Percentiles rank a stretch among this genome's conserved stretches.
Evolutionary conservation across 345 rosid genomes (phyloP).

Genomic region (Nephelium lappaceum): DNA sequence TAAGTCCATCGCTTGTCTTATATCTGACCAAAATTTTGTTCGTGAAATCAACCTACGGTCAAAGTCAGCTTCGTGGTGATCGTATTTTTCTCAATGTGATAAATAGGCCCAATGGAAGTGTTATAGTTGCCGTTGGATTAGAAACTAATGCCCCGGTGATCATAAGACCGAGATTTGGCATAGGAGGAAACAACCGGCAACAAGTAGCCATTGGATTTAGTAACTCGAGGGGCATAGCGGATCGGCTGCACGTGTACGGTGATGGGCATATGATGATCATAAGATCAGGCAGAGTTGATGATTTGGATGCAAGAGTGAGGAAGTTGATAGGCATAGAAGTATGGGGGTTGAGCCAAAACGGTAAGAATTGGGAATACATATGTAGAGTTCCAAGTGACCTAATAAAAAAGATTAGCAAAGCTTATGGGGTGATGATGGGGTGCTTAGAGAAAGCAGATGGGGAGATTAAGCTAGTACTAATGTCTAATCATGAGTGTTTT

Average conservation of each 20-base stretch:
- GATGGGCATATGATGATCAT: conserved; percentile 60
- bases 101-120: conserved; percentile 51
- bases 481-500: conserved; percentile 53
- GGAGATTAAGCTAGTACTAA: conserved; percentile 49
- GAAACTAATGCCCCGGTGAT: conserved; percentile 26
- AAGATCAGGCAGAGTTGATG: conserved; percentile 31
- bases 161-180: conserved; percentile 43
- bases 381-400: conserved; percentile 47
- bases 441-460: conserved; percentile 60
- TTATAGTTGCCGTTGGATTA: conserved; percentile 40
- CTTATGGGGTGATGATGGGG: conserved; percentile 63
- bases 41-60: conserved; percentile 53
- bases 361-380: conserved; percentile 46
- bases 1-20: conserved; percentile 39
- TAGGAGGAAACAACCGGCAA: conserved; percentile 17
- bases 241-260: conserved; percentile 54
- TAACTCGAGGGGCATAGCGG: conserved; percentile 22
- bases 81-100: conserved; percentile 45
- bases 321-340: conserved; percentile 42
- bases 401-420: conserved; percentile 42
- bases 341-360: conserved; percentile 46
- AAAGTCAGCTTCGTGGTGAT: conserved; percentile 41
- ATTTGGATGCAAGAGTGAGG: conserved; percentile 23
- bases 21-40: conserved; percentile 60
- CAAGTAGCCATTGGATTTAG: conserved; percentile 22